phyloP scores from a whole-genome alignment of 2,329 filamentous ascomycete species.

The Penicillium sp. region DNA sequence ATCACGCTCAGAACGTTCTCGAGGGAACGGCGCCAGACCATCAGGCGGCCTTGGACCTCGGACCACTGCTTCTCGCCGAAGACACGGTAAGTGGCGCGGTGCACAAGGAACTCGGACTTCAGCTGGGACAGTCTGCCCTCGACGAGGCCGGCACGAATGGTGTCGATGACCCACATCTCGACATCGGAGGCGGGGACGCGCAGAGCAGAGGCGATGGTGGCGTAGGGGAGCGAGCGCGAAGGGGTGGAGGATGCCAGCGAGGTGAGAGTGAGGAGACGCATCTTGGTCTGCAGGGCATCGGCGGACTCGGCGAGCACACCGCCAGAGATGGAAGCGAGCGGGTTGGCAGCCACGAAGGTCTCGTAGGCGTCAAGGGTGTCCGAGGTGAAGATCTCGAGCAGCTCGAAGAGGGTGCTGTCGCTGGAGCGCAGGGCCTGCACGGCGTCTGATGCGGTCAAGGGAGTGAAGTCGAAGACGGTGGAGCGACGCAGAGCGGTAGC shows the following conservation, averaged over 20 bases:
- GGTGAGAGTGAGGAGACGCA: conserved; percentile 90
- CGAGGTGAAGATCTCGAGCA: conserved; percentile 92
- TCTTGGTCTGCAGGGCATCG: conserved; percentile 86
- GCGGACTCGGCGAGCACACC: conserved; percentile 76
- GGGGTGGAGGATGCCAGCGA: conserved; percentile 81
- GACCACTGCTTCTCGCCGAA: conserved; percentile 98
- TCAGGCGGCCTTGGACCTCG: conserved; percentile 84
- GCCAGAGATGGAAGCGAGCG: conserved; percentile 65
- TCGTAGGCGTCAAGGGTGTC: conserved; percentile 94
- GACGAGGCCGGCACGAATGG: conserved; percentile 90
- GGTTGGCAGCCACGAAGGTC: conserved; percentile 74
- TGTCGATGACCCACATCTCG: conserved; percentile 98
- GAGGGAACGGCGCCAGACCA: conserved; percentile 85
- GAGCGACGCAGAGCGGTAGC: conserved; percentile 66
- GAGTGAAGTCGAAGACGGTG: conserved; percentile 70
- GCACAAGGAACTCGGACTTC: conserved; percentile 89
- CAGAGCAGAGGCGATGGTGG: conserved; percentile 77
- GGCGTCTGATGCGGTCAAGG: conserved; percentile 68
- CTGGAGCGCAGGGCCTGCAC: conserved; percentile 85
- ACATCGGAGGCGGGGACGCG: conserved; percentile 81
- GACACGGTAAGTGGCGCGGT: conserved; percentile 93
- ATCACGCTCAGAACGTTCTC: conserved; percentile 76
- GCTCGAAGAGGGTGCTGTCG: conserved; percentile 80
- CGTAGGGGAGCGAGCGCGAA: conserved; percentile 85
- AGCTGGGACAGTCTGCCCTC: conserved; percentile 96